Conservation (phyloP, 2,329 filamentous ascomycete genomes). For the Botryosphaeria dothidea region DNA sequence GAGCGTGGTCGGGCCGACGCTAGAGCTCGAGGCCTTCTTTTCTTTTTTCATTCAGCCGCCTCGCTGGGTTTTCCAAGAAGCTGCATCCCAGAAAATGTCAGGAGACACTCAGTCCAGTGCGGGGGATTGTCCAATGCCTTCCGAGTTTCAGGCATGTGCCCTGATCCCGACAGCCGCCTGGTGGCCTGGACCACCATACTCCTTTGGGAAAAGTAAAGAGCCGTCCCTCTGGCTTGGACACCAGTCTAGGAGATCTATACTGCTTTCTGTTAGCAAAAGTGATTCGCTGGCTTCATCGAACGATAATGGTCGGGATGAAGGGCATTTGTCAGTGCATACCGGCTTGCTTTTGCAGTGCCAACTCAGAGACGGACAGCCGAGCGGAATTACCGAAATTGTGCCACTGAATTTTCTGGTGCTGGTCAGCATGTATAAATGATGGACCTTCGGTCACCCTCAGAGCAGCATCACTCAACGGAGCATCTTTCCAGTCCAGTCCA, state of each 20-base stretch:
- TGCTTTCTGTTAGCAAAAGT: conserved; percentile 5
- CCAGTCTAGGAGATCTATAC: not conserved
- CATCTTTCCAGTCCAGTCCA: conserved; percentile 4
- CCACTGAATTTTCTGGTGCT: not conserved
- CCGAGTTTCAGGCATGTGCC: conserved; percentile 10
- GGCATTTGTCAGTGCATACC: conserved; percentile 1
- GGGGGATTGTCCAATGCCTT: not conserved
- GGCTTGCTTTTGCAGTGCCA: conserved; percentile 11
- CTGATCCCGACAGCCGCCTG: not conserved
- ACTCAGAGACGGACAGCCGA: not conserved
- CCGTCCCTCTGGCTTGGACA: not conserved
- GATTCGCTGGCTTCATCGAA: conserved; percentile 2
- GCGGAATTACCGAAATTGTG: not conserved
- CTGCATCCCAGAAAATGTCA: conserved; percentile 16
- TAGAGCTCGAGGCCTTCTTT: conserved; percentile 8
- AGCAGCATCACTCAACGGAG: not conserved
- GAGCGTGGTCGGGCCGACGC: not conserved
- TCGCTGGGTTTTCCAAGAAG: not conserved
- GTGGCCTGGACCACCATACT: not conserved
- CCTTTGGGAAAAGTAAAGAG: not conserved
- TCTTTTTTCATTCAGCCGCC: not conserved
- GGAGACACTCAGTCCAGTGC: conserved; percentile 11
- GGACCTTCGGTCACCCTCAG: not conserved
- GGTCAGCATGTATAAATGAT: not conserved
- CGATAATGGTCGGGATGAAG: not conserved